Evolutionary conservation across 2,329 filamentous ascomycete genomes (phyloP).

Genomic region (Akanthomyces uredinophilus): DNA sequence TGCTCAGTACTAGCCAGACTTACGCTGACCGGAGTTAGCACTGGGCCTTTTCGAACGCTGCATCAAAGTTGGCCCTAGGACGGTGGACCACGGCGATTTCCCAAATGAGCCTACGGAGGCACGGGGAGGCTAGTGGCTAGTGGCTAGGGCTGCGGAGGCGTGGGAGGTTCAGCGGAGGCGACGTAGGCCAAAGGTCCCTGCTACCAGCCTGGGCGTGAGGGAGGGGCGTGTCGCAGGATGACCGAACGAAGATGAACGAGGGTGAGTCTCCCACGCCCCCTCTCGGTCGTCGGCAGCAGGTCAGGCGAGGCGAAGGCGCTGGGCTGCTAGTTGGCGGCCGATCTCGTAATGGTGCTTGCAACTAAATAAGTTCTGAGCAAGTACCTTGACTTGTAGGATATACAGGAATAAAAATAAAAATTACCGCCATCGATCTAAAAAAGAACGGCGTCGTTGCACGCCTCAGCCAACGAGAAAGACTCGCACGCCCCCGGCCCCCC

Average conservation of each 20-base stretch:
- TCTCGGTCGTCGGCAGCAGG: constrained; percentile 11
- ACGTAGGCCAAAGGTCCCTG: neutral
- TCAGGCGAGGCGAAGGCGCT: constrained; percentile 13
- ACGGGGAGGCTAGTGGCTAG: neutral
- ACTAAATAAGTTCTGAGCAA: neutral
- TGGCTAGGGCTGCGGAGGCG: constrained; percentile 9
- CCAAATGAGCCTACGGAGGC: constrained; percentile 4
- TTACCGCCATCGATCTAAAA: constrained; percentile 7
- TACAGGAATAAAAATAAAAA: neutral
- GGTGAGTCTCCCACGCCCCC: neutral
- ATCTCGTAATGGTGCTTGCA: constrained; percentile 10
- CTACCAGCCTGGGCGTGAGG: neutral
- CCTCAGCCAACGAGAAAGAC: neutral
- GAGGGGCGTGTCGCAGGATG: neutral
- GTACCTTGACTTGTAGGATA: neutral
- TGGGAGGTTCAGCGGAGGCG: constrained; percentile 13
- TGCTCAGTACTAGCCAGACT: neutral
- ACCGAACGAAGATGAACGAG: neutral
- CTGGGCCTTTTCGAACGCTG: neutral
- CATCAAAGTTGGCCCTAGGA: constrained; percentile 2
- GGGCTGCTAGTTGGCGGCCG: constrained; percentile 12
- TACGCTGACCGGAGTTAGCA: constrained; percentile 7
- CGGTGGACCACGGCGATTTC: constrained; percentile 6
- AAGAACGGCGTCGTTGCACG: neutral
- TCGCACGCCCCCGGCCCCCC: constrained; percentile 6